These are phyloP conservation scores for Emiliania huxleyi DNA, from an alignment of 78 protist species.

Conservation along the genomic window DNA sequence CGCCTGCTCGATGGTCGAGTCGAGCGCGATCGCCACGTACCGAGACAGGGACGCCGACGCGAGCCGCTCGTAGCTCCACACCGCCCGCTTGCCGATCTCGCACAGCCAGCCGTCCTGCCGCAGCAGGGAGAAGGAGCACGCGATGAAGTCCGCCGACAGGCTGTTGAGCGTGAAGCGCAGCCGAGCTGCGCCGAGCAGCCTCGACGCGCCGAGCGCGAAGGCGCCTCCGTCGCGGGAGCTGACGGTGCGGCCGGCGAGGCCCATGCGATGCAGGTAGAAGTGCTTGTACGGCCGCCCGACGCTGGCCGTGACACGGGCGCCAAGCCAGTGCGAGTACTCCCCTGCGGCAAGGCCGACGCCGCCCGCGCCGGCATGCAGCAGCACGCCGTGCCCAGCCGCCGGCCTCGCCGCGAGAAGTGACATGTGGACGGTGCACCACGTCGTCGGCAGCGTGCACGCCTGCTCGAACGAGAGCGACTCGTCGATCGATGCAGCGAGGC, in stretches of 20 bases:
- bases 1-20: background rate
- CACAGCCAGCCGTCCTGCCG: background rate
- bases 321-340: background rate
- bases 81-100: conserved; percentile 40
- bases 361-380: conserved; percentile 32
- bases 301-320: background rate
- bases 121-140: background rate
- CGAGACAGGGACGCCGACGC: background rate
- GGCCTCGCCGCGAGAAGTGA: background rate
- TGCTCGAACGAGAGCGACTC: background rate
- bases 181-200: background rate
- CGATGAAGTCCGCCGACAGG: conserved; percentile 26
- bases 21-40: background rate
- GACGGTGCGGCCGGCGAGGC: too few species aligned
- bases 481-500: too few species aligned
- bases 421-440: background rate
- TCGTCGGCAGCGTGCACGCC: background rate
- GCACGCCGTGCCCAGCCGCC: background rate
- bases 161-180: background rate
- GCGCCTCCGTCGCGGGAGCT: background rate
- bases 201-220: background rate
- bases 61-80: background rate
- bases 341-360: conserved; percentile 39
- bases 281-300: conserved; percentile 33
- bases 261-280: background rate